Evolutionary conservation across 331 rosid species (phyloP).

Genomic region (Prunus yedoensis): DNA sequence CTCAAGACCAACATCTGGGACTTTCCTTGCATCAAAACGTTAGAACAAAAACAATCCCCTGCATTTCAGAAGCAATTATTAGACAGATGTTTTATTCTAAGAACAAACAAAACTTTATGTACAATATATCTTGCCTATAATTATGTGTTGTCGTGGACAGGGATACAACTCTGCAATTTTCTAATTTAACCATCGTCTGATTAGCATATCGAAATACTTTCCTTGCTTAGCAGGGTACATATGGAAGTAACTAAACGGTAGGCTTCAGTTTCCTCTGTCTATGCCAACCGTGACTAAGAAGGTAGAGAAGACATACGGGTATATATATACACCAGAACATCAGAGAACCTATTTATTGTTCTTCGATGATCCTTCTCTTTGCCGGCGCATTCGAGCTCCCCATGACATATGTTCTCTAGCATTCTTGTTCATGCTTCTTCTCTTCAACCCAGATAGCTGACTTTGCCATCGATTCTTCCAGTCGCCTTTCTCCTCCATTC

Average conservation of each 20-base stretch:
- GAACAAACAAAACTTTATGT: conserved; percentile 1
- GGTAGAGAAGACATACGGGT: background rate
- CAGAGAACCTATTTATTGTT: conserved; percentile 23
- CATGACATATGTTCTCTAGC: conserved; percentile 50
- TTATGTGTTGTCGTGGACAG: background rate
- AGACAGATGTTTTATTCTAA: background rate
- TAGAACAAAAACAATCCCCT: too few relatives aligned
- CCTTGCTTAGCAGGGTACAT: background rate
- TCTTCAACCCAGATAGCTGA: conserved; percentile 66
- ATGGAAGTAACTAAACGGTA: background rate
- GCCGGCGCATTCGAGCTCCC: conserved; percentile 84
- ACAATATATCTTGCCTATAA: background rate
- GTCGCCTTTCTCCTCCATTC: conserved; percentile 34
- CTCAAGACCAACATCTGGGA: too few relatives aligned
- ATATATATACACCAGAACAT: background rate
- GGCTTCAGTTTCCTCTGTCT: background rate
- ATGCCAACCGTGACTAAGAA: background rate
- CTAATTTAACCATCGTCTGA: background rate
- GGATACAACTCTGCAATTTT: background rate
- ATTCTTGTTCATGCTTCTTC: conserved; percentile 53
- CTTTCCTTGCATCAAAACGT: too few relatives aligned
- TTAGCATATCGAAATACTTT: background rate
- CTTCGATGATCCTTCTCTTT: conserved; percentile 38
- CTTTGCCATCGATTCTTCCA: conserved; percentile 68
- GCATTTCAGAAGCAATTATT: background rate